Base-by-base conservation (phyloP, 1,284 basidiomycete genomes). In the Naganishia sp. region DNA sequence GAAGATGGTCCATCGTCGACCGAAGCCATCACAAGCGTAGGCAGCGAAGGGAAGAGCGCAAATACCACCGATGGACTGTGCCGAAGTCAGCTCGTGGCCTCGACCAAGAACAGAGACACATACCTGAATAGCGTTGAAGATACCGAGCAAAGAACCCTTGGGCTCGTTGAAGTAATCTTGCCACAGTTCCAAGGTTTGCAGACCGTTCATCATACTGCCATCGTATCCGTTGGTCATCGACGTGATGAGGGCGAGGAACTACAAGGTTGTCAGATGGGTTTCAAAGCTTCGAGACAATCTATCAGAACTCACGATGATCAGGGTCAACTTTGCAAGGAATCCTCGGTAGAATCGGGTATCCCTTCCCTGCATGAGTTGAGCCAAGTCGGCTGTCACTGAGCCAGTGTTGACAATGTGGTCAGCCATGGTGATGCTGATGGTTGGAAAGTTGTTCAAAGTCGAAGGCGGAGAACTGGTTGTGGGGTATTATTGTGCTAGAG, bases 1-100 rank as follows among this genome's bases (percentile, higher is more conserved):
- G 53, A 78, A 57, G 49, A 78, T 75, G 45, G 73, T 70, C 10
- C 49, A 46, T 50, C 74, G 71, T 56, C 78, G 72, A 39, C 78
- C 77, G 32, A 73, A 70, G 25, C 65, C 60, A 68, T 80, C 78
- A 32, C 71, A 63, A 31, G 73, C 68, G 66, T 73, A 77, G 53
- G 79, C 64, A 63, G 69, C 70, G 25, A 72, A 69, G 42, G 72
- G 72, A 10, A 75, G 67, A 55, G 66, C 70, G 6, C 43, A 52
- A 23, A 75, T 68, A 32, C 60, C 57, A 49, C 73, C 73, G 54
- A 73, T 70, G 21, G 67, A 67, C 65, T 72, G 68, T 6, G 4
- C 6, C 9, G 1, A 21, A 41, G 46, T 47, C 21, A 32, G 18
- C 47, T 18, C 18, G 45, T 7, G 10, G 42, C 10, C 31, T 43